These are phyloP conservation scores for Kwoniella sp. DNA, from an alignment of 768 basidiomycete species.

Conservation along the genomic window DNA sequence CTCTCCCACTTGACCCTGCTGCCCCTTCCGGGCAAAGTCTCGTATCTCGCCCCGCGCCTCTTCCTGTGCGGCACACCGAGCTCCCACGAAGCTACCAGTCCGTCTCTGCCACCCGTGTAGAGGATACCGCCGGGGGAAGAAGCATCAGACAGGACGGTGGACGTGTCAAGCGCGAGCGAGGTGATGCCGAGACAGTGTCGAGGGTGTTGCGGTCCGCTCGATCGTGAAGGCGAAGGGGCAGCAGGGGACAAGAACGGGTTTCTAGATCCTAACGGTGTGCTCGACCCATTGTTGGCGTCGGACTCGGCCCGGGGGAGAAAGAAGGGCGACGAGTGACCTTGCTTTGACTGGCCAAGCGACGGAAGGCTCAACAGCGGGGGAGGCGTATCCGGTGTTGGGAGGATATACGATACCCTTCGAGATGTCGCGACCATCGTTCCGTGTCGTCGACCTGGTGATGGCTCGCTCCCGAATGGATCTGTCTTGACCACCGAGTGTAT, in stretches of 20 bases:
- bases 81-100: constrained; percentile 83
- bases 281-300: neutral
- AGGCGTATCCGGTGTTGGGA: constrained; percentile 65
- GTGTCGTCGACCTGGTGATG: neutral
- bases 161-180: constrained; percentile 78
- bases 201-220: constrained; percentile 54
- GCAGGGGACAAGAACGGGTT: constrained; percentile 34
- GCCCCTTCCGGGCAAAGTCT: constrained; percentile 38
- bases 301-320: constrained; percentile 53
- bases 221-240: constrained; percentile 19
- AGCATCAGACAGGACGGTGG: constrained; percentile 69
- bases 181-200: constrained; percentile 81
- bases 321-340: constrained; percentile 68
- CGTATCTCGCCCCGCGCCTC: constrained; percentile 48
- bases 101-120: constrained; percentile 85
- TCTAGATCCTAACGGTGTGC: constrained; percentile 18
- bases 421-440: constrained; percentile 26
- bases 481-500: no score
- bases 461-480: neutral
- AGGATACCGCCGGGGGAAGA: constrained; percentile 72
- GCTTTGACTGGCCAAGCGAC: constrained; percentile 59
- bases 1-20: constrained; percentile 50
- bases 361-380: constrained; percentile 70
- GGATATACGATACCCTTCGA: constrained; percentile 75
- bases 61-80: constrained; percentile 63